Evolutionary conservation across 176 grass and related monocot genomes (phyloP).

Genomic region (Hyparrhenia diplandra): DNA sequence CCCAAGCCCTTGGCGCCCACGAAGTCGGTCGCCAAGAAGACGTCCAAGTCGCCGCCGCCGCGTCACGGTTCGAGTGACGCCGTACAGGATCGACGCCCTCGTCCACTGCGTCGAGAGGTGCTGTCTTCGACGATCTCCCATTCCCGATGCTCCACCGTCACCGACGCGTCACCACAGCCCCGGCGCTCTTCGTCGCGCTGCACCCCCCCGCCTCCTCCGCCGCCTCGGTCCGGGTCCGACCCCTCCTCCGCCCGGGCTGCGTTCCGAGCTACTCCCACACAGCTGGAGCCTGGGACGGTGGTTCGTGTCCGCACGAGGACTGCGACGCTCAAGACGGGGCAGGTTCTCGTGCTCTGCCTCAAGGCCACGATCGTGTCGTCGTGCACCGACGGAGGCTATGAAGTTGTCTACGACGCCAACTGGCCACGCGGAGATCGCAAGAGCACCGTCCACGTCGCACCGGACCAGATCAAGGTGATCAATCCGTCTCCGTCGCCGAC

Average conservation of each 20-base stretch:
- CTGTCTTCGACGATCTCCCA: not conserved
- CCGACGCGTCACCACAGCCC: no score
- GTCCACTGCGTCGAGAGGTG: not conserved
- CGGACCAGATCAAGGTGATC: not conserved
- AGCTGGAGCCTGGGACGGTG: not conserved
- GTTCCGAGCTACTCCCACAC: no score
- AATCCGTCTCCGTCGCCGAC: not conserved
- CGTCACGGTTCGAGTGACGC: not conserved
- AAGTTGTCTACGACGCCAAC: not conserved
- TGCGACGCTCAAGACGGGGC: not conserved
- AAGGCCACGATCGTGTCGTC: not conserved
- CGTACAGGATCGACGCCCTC: not conserved
- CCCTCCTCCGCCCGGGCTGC: no score
- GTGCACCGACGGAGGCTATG: not conserved
- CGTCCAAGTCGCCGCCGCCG: not conserved
- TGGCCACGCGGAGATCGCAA: not conserved
- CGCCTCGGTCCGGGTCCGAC: no score
- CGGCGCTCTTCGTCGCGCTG: not conserved
- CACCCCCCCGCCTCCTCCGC: not conserved
- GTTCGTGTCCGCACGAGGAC: not conserved
- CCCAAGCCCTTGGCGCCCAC: not conserved
- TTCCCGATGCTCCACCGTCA: not conserved
- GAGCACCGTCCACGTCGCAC: not conserved
- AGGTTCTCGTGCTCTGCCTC: not conserved
- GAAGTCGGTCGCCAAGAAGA: not conserved